Evolutionary conservation across 2,329 filamentous ascomycete species (phyloP), one percentile per base, ranked within the genome.

Genomic region (Pseudogymnoascus sp.): DNA sequence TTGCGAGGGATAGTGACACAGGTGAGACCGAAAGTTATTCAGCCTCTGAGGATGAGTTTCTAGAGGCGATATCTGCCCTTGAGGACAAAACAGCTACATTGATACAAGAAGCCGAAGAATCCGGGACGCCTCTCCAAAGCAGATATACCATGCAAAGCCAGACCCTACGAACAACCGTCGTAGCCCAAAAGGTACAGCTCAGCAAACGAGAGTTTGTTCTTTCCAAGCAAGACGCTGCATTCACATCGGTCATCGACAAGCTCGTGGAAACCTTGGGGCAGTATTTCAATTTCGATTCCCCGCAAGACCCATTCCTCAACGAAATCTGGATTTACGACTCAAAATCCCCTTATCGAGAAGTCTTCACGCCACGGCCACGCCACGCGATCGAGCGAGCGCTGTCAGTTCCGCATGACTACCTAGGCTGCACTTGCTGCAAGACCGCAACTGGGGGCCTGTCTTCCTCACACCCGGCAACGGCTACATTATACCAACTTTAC

Each of bases 171-270:
- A 91, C 90, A 1, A 93, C 90, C 0, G 85, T 93, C 34, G 85
- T 93, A 61, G 90, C 90, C 14, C 90, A 93, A 72, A 90, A 90
- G 72, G 90, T 95, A 16, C 87, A 92, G 71, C 80, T 95, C 43
- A 91, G 88, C 75, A 89, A 86, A 67, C 87, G 92, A 73, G 87
- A 87, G 68, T 86, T 89, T 1, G 80, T 83, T 3, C 80, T 93
- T 28, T 90, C 88, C 0, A 82, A 87, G 51, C 81, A 88, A 68
- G 90, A 93, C 75, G 85, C 84, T 67, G 81, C 83, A 4, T 91
- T 91, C 72, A 91, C 90, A 14, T 77, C 79, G 23, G 75, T 90
- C 10, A 80, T 93, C 4, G 84, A 89, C 67, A 73, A 75, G 1
- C 77, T 88, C 21, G 78, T 82, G 10, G 77, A 80, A 14, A 69